Conservation (phyloP, 441 rosid species). For the Euphorbia celastroides region DNA sequence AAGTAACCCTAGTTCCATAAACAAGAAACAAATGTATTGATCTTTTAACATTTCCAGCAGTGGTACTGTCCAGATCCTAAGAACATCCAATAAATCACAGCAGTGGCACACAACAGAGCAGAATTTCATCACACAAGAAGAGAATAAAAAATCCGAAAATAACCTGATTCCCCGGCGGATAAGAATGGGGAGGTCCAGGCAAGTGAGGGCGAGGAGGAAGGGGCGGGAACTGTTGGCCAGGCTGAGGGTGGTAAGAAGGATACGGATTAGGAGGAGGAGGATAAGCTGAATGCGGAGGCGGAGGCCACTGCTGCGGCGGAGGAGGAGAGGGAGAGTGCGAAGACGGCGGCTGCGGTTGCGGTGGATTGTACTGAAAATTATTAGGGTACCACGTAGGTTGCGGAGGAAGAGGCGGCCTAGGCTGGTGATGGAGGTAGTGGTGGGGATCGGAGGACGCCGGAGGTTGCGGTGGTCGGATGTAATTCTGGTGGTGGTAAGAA, state of each 20-base stretch:
- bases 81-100: not conserved
- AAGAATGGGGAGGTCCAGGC: constrained; percentile 37
- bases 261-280: constrained; percentile 45
- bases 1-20: constrained; percentile 5
- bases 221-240: constrained; percentile 29
- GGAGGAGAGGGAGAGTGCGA: constrained; percentile 53
- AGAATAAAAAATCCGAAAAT: not conserved
- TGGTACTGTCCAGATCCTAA: constrained; percentile 7
- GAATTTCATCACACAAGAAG: not conserved
- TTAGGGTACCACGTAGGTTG: constrained; percentile 55
- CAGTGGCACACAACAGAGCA: not conserved
- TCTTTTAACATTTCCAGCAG: not conserved
- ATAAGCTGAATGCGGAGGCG: constrained; percentile 35
- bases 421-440: constrained; percentile 33
- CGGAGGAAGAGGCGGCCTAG: constrained; percentile 42
- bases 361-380: constrained; percentile 58
- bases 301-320: constrained; percentile 47
- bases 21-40: not conserved
- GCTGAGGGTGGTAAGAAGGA: constrained; percentile 32
- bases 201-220: constrained; percentile 27
- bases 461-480: constrained; percentile 53
- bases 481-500: constrained; percentile 56
- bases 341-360: constrained; percentile 20
- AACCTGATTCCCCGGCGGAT: constrained; percentile 50
- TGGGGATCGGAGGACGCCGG: constrained; percentile 51